phyloP scores from a whole-genome alignment of 139 green algal genomes.

The Pycnococcus provasolii region DNA sequence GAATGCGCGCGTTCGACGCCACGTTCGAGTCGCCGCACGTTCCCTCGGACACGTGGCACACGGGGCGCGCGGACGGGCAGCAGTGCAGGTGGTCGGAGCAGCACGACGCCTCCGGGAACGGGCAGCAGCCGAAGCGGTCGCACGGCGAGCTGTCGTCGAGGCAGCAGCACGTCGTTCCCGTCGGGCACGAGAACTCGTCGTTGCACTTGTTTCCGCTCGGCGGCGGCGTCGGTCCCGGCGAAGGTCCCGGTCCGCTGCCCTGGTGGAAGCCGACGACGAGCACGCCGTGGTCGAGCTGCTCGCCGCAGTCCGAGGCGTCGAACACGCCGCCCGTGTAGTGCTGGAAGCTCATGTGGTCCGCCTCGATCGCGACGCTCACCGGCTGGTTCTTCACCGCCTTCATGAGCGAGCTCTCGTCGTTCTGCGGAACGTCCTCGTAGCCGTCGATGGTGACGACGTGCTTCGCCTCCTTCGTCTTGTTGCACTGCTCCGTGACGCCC shows the following conservation, averaged over 20 bases:
- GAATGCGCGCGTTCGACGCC: too few species aligned
- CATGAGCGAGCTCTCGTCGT: constrained; percentile 36
- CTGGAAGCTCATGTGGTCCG: constrained; percentile 67
- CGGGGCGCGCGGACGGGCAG: constrained; percentile 73
- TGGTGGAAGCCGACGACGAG: constrained; percentile 69
- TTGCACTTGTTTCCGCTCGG: neutral
- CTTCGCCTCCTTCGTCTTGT: constrained; percentile 27
- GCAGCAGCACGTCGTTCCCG: constrained; percentile 81
- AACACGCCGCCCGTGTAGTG: constrained; percentile 80
- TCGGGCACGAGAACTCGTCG: neutral
- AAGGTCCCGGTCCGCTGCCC: too few species aligned
- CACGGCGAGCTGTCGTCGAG: constrained; percentile 52
- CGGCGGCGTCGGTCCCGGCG: neutral
- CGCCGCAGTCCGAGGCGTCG: constrained; percentile 53
- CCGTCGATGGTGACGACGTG: constrained; percentile 69
- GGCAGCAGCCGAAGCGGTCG: constrained; percentile 84
- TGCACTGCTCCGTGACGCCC: constrained; percentile 29
- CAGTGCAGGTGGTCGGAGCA: constrained; percentile 88
- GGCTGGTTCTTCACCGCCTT: constrained; percentile 74
- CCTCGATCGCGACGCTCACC: constrained; percentile 87
- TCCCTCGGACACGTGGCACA: constrained; percentile 59
- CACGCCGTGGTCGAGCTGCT: constrained; percentile 86
- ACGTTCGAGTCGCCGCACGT: neutral
- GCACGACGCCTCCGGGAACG: constrained; percentile 71
- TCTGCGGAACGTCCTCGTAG: constrained; percentile 77